Percentiles rank a stretch among this genome's conserved stretches.
These are phyloP conservation scores for Colletotrichum spinosum DNA, from an alignment of 2,329 filamentous ascomycete genomes.

Conservation along the genomic window DNA sequence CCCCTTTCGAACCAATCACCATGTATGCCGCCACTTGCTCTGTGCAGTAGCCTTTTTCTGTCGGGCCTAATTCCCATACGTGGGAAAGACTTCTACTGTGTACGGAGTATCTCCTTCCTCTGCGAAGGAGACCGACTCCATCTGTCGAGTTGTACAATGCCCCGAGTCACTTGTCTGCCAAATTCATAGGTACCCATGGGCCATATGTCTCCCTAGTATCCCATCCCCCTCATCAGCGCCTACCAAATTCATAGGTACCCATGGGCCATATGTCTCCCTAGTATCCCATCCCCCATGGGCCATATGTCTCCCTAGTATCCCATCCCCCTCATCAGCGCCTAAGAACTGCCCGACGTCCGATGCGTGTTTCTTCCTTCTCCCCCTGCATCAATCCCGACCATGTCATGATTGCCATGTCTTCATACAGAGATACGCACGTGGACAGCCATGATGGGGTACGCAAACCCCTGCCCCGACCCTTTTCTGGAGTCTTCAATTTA, in stretches of 20 bases:
- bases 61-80: constrained; percentile 21
- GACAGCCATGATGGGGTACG: constrained; percentile 20
- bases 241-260: no score
- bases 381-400: constrained; percentile 2
- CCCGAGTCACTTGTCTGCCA: no score
- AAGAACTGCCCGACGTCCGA: no score
- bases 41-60: background rate
- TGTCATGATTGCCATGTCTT: constrained; percentile 20
- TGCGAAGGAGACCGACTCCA: constrained; percentile 1
- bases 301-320: no score
- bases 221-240: no score
- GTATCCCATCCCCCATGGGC: no score
- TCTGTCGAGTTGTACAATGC: background rate
- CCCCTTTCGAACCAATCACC: constrained; percentile 12
- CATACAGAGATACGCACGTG: constrained; percentile 25
- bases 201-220: no score
- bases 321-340: no score
- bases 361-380: no score
- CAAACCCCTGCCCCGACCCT: constrained; percentile 20
- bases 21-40: background rate
- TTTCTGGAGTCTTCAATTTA: constrained; percentile 29
- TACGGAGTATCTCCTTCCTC: background rate
- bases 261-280: no score
- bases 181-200: no score
- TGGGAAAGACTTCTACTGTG: constrained; percentile 20